Evolutionary conservation across 768 basidiomycete genomes (phyloP).

Genomic region (Psilocybe cyanescens): DNA sequence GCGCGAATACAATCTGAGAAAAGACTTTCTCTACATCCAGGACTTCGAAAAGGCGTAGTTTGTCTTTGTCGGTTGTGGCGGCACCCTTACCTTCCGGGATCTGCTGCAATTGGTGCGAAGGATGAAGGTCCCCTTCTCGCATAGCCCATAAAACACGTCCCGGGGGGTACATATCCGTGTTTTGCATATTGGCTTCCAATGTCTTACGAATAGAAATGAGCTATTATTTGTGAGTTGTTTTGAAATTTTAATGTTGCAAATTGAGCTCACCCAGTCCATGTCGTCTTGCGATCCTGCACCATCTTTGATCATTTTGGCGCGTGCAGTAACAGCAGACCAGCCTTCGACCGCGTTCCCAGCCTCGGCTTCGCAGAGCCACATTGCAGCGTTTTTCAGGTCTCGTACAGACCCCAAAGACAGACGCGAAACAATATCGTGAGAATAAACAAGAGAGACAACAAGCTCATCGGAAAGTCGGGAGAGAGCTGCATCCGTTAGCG

Average conservation of each 20-base stretch:
- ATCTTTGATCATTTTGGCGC: conserved; percentile 64
- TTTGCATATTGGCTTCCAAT: conserved; percentile 83
- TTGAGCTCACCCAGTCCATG: conserved; percentile 51
- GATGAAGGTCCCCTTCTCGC: conserved; percentile 71
- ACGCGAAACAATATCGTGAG: conserved; percentile 80
- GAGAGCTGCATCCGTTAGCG: conserved; percentile 64
- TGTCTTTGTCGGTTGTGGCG: conserved; percentile 35
- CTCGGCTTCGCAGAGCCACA: conserved; percentile 83
- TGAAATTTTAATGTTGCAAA: not conserved
- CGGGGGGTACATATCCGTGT: conserved; percentile 72
- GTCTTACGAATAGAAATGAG: conserved; percentile 83
- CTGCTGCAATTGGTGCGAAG: conserved; percentile 47
- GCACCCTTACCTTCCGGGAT: conserved; percentile 8
- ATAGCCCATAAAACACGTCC: conserved; percentile 82
- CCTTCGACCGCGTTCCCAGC: conserved; percentile 52
- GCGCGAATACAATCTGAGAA: conserved; percentile 78
- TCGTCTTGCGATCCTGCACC: conserved; percentile 57
- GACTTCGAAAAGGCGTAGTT: conserved; percentile 78
- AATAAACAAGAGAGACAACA: conserved; percentile 80
- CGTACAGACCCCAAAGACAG: conserved; percentile 78
- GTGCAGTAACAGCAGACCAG: conserved; percentile 47
- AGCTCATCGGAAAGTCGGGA: conserved; percentile 62
- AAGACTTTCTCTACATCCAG: conserved; percentile 78
- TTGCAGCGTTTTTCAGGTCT: conserved; percentile 73
- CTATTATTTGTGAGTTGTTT: conserved; percentile 34